A percentile compares a stretch with the other conserved stretches of the same genome.
Evolutionary conservation across 2,329 filamentous ascomycete species (phyloP).

Genomic region (Aspergillus cejpii): DNA sequence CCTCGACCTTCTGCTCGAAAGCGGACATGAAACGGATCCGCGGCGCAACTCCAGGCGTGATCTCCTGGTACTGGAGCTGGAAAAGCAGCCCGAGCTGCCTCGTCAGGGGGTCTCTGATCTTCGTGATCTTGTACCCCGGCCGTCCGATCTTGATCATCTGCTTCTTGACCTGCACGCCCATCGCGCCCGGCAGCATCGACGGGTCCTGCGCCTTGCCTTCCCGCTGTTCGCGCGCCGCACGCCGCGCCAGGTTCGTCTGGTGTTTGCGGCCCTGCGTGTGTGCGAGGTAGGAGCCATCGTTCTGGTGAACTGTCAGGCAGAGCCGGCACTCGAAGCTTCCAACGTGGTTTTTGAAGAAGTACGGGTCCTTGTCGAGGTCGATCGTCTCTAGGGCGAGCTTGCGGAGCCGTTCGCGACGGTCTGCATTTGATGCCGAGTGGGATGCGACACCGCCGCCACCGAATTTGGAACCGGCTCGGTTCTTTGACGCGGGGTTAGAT

Average conservation of each 20-base stretch:
- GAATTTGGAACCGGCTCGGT: slow-evolving; percentile 94
- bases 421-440: slow-evolving; percentile 85
- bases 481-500: slow-evolving; percentile 47
- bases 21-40: slow-evolving; percentile 96
- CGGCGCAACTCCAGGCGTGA: slow-evolving; percentile 65
- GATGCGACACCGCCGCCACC: slow-evolving; percentile 95
- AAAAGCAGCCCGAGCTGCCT: slow-evolving; percentile 88
- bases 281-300: slow-evolving; percentile 96
- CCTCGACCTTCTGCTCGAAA: slow-evolving; percentile 91
- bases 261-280: slow-evolving; percentile 98
- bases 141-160: slow-evolving; percentile 92
- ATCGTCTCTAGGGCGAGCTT: slow-evolving; percentile 98
- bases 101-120: slow-evolving; percentile 82
- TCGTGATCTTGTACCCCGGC: slow-evolving; percentile 96
- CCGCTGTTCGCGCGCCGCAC: slow-evolving; percentile 90
- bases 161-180: slow-evolving; percentile 69
- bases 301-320: slow-evolving; percentile 95
- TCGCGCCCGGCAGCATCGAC: slow-evolving; percentile 63
- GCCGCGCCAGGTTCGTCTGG: slow-evolving; percentile 93
- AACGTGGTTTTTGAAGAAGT: slow-evolving; percentile 99
- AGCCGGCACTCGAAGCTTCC: slow-evolving; percentile 96
- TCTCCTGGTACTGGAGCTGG: slow-evolving; percentile 92
- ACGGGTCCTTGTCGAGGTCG: slow-evolving; percentile 98
- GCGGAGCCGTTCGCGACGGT: slow-evolving; percentile 91
- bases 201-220: slow-evolving; percentile 64